Evolutionary conservation across 768 basidiomycete species (phyloP), one percentile per base, ranked within the genome.

Genomic region (Galerina marginata): DNA sequence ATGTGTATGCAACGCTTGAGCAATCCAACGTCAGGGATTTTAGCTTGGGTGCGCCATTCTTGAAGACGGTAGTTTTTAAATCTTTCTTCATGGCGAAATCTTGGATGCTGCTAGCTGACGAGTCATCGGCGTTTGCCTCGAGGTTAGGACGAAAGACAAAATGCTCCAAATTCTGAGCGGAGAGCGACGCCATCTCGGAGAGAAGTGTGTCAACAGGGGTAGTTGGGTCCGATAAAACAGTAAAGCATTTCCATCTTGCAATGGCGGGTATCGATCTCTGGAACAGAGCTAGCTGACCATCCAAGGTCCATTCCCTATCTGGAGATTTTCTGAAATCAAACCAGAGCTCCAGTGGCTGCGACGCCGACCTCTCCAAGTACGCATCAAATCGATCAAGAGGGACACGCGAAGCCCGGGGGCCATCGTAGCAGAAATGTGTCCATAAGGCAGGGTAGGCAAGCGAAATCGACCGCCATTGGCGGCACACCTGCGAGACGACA

Each of bases 401-500:
- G 6, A 52, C 25, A 12, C 38, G 29, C 11, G 20, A 29, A 7
- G 54, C 16, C 16, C 3, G 15, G 2, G 33, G 20, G 23, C 54
- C 49, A 7, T 64, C 62, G 54, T 64, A 64, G 42, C 54, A 54
- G 45, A 69, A 68, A 3, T 40, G 53, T 2, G 59, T 61, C 71
- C 71, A 72, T 14, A 72, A 54, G 3, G 33, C 43, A 26, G 63
- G 63, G 12, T 60, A 59, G 4, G 43, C 45, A n/a, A 72, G 54
- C 1, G 66, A 56, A 4, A 69, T 47, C 11, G 54, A 29, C 6
- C 71, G 63, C 69, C 69, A 72, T 14, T 50, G 58, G 2, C 59
- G 43, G 46, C 71, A 72, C 4, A 72, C 67, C 50, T 69, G 69
- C 1, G 69, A 67, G 9, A 72, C 54, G 9, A 60, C 56, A 9